Evolutionary conservation across 177 flowering plant genomes (phyloP).

Genomic region (Vitis hybrid): DNA sequence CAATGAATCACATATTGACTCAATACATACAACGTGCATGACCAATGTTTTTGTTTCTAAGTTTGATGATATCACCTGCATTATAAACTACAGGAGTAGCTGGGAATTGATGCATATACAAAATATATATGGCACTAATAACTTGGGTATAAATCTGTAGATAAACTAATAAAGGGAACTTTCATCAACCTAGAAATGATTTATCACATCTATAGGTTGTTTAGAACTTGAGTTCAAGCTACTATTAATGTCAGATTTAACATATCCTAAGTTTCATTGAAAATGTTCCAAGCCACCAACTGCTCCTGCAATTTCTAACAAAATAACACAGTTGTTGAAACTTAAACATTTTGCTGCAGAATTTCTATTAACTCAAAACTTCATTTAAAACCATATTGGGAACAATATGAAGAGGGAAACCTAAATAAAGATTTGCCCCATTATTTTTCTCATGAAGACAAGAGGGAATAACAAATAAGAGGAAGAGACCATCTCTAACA

Average conservation of each 20-base stretch:
- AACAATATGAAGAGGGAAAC: neutral
- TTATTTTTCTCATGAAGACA: neutral
- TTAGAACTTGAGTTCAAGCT: neutral
- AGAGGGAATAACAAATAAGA: neutral
- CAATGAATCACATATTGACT: too few relatives aligned
- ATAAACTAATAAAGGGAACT: too few relatives aligned
- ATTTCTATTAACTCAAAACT: neutral
- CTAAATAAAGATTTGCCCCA: neutral
- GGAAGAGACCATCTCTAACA: neutral
- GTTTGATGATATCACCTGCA: too few relatives aligned
- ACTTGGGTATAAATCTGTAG: too few relatives aligned
- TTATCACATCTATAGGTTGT: neutral
- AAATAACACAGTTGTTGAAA: neutral
- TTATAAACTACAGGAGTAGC: too few relatives aligned
- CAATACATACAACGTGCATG: too few relatives aligned
- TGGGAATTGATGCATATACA: too few relatives aligned
- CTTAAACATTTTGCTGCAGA: neutral
- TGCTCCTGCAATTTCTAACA: neutral
- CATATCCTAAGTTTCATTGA: neutral
- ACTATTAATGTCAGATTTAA: neutral
- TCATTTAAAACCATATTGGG: too few relatives aligned
- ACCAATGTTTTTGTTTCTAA: too few relatives aligned
- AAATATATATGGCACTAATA: too few relatives aligned
- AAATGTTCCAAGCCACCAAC: neutral
- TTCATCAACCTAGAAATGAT: neutral